phyloP scores from a whole-genome alignment of 805 yeast species.

The Priceomyces medius region DNA sequence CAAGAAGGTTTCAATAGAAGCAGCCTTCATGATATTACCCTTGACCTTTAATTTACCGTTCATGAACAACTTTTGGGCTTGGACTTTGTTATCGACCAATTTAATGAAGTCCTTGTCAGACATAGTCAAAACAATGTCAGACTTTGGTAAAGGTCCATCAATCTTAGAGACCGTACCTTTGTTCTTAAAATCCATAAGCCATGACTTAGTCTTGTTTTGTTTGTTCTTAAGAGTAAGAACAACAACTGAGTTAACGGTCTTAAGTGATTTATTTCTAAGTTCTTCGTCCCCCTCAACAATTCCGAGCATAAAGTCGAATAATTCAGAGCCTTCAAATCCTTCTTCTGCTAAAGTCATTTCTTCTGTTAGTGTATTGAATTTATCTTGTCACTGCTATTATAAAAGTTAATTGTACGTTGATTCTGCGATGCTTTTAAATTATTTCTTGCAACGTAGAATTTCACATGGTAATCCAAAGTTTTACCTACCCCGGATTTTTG shows the following conservation, averaged over 20 bases:
- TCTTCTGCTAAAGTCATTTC: slow-evolving; percentile 18
- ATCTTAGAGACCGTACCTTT: slow-evolving; percentile 42
- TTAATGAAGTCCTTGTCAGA: slow-evolving; percentile 62
- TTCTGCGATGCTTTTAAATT: too few species aligned
- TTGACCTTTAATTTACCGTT: slow-evolving; percentile 74
- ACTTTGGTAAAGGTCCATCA: slow-evolving; percentile 45
- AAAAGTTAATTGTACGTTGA: too few species aligned
- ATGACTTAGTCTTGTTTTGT: slow-evolving; percentile 51
- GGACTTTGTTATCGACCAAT: slow-evolving; percentile 68
- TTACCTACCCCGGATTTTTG: too few species aligned
- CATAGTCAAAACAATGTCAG: slow-evolving; percentile 58
- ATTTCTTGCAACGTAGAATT: too few species aligned
- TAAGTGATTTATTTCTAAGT: slow-evolving; percentile 17
- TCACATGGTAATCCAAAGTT: too few species aligned
- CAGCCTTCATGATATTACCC: slow-evolving; percentile 85
- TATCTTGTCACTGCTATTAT: too few species aligned
- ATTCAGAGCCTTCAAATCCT: slow-evolving; percentile 23
- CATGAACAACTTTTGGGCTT: slow-evolving; percentile 76
- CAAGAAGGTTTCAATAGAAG: slow-evolving; percentile 61
- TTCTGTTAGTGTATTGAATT: neutral
- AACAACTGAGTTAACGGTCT: slow-evolving; percentile 18
- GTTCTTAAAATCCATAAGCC: slow-evolving; percentile 63
- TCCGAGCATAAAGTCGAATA: slow-evolving; percentile 22
- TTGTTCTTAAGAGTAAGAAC: slow-evolving; percentile 56
- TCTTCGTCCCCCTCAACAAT: slow-evolving; percentile 22